phyloP scores from a whole-genome alignment of 169 alveolate genomes.

The Plasmodium blacklocki region DNA sequence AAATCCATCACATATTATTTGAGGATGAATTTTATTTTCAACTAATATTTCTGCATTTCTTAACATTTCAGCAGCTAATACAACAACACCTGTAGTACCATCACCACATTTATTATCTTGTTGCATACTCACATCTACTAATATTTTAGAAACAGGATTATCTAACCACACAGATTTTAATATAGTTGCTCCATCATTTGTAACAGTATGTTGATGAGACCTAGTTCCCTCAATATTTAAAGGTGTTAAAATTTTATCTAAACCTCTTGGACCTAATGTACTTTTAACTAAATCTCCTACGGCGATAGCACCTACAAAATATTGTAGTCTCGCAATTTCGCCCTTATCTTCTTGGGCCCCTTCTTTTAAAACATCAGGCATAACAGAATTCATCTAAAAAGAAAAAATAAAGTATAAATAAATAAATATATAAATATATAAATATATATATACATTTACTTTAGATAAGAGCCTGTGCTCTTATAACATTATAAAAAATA shows the following conservation, averaged over 20 bases:
- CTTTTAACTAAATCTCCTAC: slow-evolving; percentile 99
- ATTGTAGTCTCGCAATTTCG: slow-evolving; percentile 95
- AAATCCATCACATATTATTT: slow-evolving; percentile 92
- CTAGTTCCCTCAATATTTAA: slow-evolving; percentile 90
- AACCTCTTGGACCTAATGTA: slow-evolving; percentile 99
- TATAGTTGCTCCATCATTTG: slow-evolving; percentile 99
- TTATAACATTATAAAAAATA: too few species aligned
- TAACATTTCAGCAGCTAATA: slow-evolving; percentile 99
- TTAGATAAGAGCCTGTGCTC: too few species aligned
- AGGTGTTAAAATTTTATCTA: slow-evolving; percentile 98
- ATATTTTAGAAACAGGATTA: slow-evolving; percentile 99
- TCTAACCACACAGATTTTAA: slow-evolving; percentile 98
- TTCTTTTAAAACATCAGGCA: slow-evolving; percentile 95
- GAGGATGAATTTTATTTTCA: slow-evolving; percentile 98
- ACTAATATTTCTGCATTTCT: slow-evolving; percentile 97
- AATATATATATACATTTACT: not conserved
- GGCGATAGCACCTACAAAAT: slow-evolving; percentile 99
- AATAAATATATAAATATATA: not conserved
- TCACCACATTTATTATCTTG: slow-evolving; percentile 95
- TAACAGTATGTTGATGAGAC: slow-evolving; percentile 93
- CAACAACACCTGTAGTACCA: slow-evolving; percentile 99
- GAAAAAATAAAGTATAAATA: slow-evolving; percentile 12
- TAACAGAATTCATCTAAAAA: slow-evolving; percentile 84
- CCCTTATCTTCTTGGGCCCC: slow-evolving; percentile 97
- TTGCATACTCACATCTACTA: slow-evolving; percentile 94